Evolutionary conservation across 2,329 filamentous ascomycete species (phyloP), one percentile per base, ranked within the genome.

Genomic region (Colletotrichum sp.): DNA sequence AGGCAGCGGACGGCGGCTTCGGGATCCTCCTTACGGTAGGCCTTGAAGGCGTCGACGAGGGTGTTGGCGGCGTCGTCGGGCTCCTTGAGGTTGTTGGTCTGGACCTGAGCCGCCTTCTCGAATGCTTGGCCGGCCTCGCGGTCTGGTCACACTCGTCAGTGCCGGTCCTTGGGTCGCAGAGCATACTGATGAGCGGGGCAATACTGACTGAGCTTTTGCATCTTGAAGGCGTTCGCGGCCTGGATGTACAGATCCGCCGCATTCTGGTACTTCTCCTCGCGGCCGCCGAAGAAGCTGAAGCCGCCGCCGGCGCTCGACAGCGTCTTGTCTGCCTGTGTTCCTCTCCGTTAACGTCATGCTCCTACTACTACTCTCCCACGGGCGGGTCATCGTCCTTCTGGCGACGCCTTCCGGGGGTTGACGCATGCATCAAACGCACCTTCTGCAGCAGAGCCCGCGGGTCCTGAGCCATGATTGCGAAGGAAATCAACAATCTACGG

Each of bases 61-160:
- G 94, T 94, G 86, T 98, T 98, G 78, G 96, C 96, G 64, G 96
- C 95, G 83, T 99, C 97, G 83, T 98, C 95, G 57, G 94, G 95
- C 83, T 99, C 96, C 83, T 96, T 98, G 67, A 99, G 91, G 81
- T 96, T 93, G 79, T 93, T 90, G 66, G 88, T 91, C 84, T 98
- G 95, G 75, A 99, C 93, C 59, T 90, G 85, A n/a, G 96, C 96
- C 15, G 95, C 95, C 84, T 93, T 91, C 84, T 98, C 95, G 79
- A 98, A 98, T 15, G 95, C 93, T 81, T 94, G 90, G 26, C 96
- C 96, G 16, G 96, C 96, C 86, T 98, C 95, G 83, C 93, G 92
- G 86, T 93, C 95, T 97, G 64, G 62, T 32, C 15, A 22, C 30
- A 24, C 52, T 9, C 16, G 30, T 36, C 28, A 28, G 62, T 75